Percentiles rank a stretch among this genome's conserved stretches.
Conservation (phyloP, 2,329 filamentous ascomycete species). For the Leptographium galeiforme region DNA sequence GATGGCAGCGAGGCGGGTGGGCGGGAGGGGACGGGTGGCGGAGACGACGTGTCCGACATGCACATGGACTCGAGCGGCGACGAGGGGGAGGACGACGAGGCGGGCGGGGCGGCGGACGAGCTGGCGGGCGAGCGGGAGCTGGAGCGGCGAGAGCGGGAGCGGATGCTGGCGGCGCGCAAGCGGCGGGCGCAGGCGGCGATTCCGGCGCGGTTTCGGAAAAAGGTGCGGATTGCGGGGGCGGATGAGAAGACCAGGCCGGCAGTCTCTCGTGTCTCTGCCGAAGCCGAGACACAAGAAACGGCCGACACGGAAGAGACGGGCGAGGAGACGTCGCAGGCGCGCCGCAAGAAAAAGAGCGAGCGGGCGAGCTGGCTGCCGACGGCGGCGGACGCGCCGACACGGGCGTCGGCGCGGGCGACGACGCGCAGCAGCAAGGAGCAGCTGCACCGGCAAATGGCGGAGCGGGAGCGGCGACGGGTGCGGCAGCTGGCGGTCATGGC, state of each 20-base stretch:
- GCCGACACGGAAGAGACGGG: constrained; percentile 19
- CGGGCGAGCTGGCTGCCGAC: constrained; percentile 45
- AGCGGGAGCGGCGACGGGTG: constrained; percentile 56
- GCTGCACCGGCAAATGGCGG: constrained; percentile 57
- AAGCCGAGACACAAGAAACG: constrained; percentile 18
- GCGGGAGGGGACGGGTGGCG: constrained; percentile 25
- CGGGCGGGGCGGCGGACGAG: constrained; percentile 41
- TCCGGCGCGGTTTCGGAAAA: constrained; percentile 58
- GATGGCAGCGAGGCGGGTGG: constrained; percentile 27
- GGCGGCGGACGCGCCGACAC: constrained; percentile 39
- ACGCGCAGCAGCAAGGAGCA: constrained; percentile 47
- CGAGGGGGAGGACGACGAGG: constrained; percentile 51
- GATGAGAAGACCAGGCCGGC: constrained; percentile 21
- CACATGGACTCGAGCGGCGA: constrained; percentile 82
- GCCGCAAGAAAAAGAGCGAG: constrained; percentile 44
- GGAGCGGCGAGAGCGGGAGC: constrained; percentile 59
- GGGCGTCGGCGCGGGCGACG: constrained; percentile 43
- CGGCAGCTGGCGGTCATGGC: constrained; percentile 58
- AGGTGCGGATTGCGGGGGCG: constrained; percentile 48
- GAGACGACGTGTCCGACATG: constrained; percentile 63
- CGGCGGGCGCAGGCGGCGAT: constrained; percentile 68
- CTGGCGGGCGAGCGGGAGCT: constrained; percentile 80
- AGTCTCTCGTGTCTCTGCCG: no score
- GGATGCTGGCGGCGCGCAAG: constrained; percentile 56
- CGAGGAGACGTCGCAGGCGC: constrained; percentile 17